Conservation (phyloP, 1,139 yeast genomes). For the Hansenula anomala region DNA sequence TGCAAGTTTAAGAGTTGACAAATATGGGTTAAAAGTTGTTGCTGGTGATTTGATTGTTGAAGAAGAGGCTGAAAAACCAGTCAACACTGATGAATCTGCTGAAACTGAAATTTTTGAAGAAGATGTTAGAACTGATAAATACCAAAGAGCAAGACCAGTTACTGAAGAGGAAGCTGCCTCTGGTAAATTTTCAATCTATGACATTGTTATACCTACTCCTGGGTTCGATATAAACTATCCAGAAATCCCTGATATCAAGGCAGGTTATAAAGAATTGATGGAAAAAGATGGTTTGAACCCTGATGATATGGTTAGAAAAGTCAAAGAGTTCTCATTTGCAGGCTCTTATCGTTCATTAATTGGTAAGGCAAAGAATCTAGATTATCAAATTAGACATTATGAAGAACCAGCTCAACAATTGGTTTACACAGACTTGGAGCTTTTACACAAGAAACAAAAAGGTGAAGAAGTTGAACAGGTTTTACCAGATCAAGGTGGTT, state of each 20-base stretch:
- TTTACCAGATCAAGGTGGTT: slow-evolving; percentile 40
- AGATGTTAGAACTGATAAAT: slow-evolving; percentile 53
- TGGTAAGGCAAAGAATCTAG: slow-evolving; percentile 59
- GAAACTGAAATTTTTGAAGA: slow-evolving; percentile 53
- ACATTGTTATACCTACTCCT: slow-evolving; percentile 89
- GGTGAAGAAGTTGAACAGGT: slow-evolving; percentile 28
- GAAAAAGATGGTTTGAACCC: slow-evolving; percentile 80
- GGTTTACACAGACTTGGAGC: slow-evolving; percentile 77
- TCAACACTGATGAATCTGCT: slow-evolving; percentile 22
- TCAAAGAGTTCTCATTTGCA: slow-evolving; percentile 83
- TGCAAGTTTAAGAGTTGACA: slow-evolving; percentile 70
- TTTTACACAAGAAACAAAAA: slow-evolving; percentile 42
- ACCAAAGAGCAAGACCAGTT: slow-evolving; percentile 61
- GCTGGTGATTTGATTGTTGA: slow-evolving; percentile 80
- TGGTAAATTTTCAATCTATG: slow-evolving; percentile 64
- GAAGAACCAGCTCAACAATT: slow-evolving; percentile 60
- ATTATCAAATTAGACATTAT: slow-evolving; percentile 62
- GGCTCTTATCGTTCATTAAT: slow-evolving; percentile 86
- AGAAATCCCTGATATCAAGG: slow-evolving; percentile 50
- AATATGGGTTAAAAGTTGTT: slow-evolving; percentile 65
- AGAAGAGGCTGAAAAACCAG: slow-evolving; percentile 24
- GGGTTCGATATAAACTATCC: slow-evolving; percentile 91
- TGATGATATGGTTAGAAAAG: slow-evolving; percentile 73
- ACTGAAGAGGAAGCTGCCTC: slow-evolving; percentile 67
- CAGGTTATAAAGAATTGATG: slow-evolving; percentile 73